Conservation (phyloP, 164 flowering plant genomes). For the Magnolia officinalis region DNA sequence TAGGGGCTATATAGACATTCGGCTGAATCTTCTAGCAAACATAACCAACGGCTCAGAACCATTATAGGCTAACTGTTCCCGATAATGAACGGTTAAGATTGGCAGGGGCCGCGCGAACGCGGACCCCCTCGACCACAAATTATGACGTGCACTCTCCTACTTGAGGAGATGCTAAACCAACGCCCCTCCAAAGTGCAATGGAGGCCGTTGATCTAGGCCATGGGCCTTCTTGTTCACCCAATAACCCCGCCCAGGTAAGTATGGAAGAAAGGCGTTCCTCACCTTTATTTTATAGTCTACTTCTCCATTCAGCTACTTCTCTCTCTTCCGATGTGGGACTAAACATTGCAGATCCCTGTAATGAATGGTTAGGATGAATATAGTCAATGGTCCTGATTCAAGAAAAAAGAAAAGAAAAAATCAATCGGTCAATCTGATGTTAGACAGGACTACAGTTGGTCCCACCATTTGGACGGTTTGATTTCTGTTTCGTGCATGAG, state of each 20-base stretch:
- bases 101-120: constrained; percentile 6
- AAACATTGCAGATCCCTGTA: not conserved
- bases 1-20: too few relatives aligned
- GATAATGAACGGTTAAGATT: not conserved
- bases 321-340: not conserved
- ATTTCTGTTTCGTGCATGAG: too few relatives aligned
- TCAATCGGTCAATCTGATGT: too few relatives aligned
- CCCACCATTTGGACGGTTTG: too few relatives aligned
- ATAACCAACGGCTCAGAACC: not conserved
- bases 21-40: too few relatives aligned
- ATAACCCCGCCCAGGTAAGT: constrained; percentile 28
- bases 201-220: constrained; percentile 23
- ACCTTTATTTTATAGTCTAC: not conserved
- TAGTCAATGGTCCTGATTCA: too few relatives aligned
- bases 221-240: constrained; percentile 26
- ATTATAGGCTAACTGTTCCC: too few relatives aligned
- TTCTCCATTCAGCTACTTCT: not conserved
- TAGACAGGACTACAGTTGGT: too few relatives aligned
- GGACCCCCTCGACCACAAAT: constrained; percentile 7
- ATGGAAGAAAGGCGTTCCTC: not conserved
- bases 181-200: constrained; percentile 20
- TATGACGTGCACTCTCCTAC: constrained; percentile 9
- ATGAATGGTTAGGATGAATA: too few relatives aligned
- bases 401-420: too few relatives aligned
- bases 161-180: constrained; percentile 9